Conservation (phyloP, 345 rosid species). For the Dimocarpus longan region DNA sequence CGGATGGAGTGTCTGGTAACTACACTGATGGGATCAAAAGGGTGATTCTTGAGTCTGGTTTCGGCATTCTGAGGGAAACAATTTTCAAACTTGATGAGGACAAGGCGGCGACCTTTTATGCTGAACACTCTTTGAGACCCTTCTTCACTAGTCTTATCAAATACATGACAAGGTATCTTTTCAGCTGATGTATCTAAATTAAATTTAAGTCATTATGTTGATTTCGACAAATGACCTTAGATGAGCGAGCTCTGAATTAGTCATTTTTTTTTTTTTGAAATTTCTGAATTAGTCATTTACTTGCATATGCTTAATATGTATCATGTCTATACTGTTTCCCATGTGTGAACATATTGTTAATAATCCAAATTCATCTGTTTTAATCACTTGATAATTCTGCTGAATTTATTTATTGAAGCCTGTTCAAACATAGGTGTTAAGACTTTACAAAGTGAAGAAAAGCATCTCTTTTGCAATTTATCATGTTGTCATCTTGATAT, state of each 20-base stretch:
- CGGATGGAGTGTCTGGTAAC: constrained; percentile 76
- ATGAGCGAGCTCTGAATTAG: not conserved
- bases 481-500: not conserved
- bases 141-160: constrained; percentile 67
- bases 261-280: too few species aligned
- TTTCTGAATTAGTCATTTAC: not conserved
- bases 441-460: not conserved
- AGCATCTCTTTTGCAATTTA: not conserved
- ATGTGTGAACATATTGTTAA: too few species aligned
- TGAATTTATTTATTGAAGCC: not conserved
- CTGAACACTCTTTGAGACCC: constrained; percentile 64
- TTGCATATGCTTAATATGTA: not conserved
- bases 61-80: constrained; percentile 54
- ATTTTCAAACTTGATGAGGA: constrained; percentile 55
- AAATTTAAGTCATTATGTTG: not conserved
- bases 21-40: constrained; percentile 55
- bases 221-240: not conserved
- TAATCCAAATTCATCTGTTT: not conserved
- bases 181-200: not conserved
- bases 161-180: constrained; percentile 76
- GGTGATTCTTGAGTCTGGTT: constrained; percentile 52
- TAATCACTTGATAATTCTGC: not conserved
- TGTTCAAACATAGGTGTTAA: constrained; percentile 4
- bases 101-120: constrained; percentile 58
- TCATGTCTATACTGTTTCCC: not conserved